Evolutionary conservation across 345 rosid species (phyloP), one percentile per base, ranked within the genome.

Genomic region (Crucihimalaya himalaica): DNA sequence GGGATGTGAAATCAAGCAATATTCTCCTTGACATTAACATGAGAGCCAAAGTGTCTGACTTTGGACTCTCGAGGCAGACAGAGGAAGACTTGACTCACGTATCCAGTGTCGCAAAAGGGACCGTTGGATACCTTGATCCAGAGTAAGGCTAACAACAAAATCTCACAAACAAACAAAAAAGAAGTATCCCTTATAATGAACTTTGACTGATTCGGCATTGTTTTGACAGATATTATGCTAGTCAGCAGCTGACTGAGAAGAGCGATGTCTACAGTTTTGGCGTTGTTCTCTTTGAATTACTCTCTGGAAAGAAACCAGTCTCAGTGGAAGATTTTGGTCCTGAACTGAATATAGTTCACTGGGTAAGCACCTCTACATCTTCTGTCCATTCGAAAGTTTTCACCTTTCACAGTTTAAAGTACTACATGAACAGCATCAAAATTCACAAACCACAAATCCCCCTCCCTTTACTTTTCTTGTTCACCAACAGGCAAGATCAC

Each of bases 261-360:
- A 96, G 99, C 31, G 99, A 96, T 73, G 99, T 96, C 27, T 96
- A 96, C 67, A 89, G 99, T 71, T 96, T 96, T 23, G 99, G 99
- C 5, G 97, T 96, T 27, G 99, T 92, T 79, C 99, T 96, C 64
- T 81, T 92, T 40, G 99, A 96, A 63, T 79, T 92, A 56, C 85
- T 96, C 64, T 96, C 99, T 0, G 97, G 99, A 65, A 89, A 80
- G 77, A 96, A 90, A 59, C 97, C 99, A 0, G 86, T 96, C 43
- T 95, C 97, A 1, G 47, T 77, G 15, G 97, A 87, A 84, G 93
- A 92, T 74, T 96, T 90, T 32, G 98, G 97, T 28, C 79, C 93
- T 18, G 97, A 92, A 71, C 23, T 85, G 78, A 92, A 89, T 81
- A 92, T 96, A 75, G 90, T 96, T 74, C 93, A 90, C 72, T 92